phyloP scores from a whole-genome alignment of 2,329 filamentous ascomycete species.

The Aureobasidium sp. region DNA sequence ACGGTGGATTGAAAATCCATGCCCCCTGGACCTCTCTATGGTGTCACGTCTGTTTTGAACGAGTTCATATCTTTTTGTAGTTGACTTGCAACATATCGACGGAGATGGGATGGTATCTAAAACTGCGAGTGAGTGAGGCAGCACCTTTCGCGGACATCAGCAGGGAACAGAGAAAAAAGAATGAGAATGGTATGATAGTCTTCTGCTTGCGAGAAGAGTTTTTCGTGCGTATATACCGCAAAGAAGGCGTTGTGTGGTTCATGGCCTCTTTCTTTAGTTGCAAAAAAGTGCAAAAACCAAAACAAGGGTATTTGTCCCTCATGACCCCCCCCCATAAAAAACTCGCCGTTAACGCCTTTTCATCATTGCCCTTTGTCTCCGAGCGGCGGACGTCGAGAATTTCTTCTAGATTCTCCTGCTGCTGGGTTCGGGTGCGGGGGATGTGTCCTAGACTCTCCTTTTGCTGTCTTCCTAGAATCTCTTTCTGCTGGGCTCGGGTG shows the following conservation, averaged over 20 bases:
- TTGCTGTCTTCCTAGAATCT: not conserved
- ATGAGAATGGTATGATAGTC: not conserved
- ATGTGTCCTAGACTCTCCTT: conserved; percentile 39
- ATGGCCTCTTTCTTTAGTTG: not conserved
- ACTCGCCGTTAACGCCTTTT: not conserved
- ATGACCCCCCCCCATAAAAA: not conserved
- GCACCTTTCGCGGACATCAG: no score
- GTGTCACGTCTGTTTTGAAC: not conserved
- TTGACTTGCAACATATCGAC: not conserved
- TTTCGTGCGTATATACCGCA: not conserved
- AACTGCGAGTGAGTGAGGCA: no score
- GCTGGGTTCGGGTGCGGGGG: conserved; percentile 76
- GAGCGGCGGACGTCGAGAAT: not conserved
- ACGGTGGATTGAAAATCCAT: no score
- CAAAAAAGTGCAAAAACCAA: not conserved
- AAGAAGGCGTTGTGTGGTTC: not conserved
- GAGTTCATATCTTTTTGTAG: not conserved
- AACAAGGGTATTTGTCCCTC: conserved; percentile 2
- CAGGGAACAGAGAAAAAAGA: not conserved
- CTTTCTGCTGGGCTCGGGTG: conserved; percentile 71
- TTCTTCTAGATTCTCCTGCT: conserved; percentile 38
- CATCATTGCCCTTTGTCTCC: not conserved
- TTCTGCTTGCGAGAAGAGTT: not conserved
- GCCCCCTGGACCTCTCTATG: no score
- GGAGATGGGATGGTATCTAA: not conserved